Evolutionary conservation across 176 grass and related monocot species (phyloP), one percentile per base, ranked within the genome.

Genomic region (Themeda triandra): DNA sequence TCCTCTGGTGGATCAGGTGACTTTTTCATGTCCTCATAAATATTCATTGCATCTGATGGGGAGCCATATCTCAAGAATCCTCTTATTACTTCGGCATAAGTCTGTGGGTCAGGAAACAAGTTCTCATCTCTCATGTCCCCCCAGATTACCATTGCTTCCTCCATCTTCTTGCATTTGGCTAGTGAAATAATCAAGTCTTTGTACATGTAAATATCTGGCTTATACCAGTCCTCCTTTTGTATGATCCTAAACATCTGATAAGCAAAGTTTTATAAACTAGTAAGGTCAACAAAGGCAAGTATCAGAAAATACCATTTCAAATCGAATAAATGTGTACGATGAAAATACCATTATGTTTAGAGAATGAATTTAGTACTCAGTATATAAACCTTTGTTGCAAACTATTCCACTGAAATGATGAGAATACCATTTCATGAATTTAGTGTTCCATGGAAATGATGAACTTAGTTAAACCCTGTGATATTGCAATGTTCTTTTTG

Each of bases 201-300:
- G 86, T 99, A 99, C 74, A 92, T 77, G 81, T 82, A 99, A 63
- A 99, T 88, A 84, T 99, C 93, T 78, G 96, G 96, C 71, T 96
- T 99, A 89, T 99, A 96, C 96, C 96, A 94, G 75, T 92, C 70
- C 65, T 98, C 91, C 65, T 98, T 95, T 85, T 90, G 89, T 83
- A 98, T 95, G 51, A 94, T 94, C 75, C 80, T 93, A 76, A 98
- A 92, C 73, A 98, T 91, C 93, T 98, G 80, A 27, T 58, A 83
- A 53, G 39, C 25, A 84, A 72, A 89, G 63, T 12, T 74, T 45
- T 32, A 75, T n/a, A 73, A 65, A 85, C 5, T 33, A 30, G 23
- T 62, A 24, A 82, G 56, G 68, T 14, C 10, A 35, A 72, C 27
- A 87, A 44, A 0, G 19, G 27, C 6, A 88, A 82, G 45, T 35